Percentiles rank a stretch among this genome's conserved stretches.
These are phyloP conservation scores for Fraxinus ornus DNA, from an alignment of 305 asterid species.

Conservation along the genomic window DNA sequence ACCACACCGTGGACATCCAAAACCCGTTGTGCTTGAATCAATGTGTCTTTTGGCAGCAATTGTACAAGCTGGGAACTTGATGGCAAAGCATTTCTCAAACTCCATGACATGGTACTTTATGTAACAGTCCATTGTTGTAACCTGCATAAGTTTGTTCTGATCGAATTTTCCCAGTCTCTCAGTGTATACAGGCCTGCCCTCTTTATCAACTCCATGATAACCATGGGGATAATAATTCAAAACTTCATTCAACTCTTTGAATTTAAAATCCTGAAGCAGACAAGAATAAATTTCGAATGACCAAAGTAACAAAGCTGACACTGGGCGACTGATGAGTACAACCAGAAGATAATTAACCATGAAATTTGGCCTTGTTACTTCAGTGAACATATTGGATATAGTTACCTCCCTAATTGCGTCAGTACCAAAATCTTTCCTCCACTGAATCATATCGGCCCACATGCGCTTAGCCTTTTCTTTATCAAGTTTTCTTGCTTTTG, in stretches of 20 bases:
- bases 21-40: conserved; percentile 87
- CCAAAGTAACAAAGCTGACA: background rate
- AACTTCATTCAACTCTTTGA: conserved; percentile 74
- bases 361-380: background rate
- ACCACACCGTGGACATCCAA: conserved; percentile 99
- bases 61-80: conserved; percentile 94
- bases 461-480: conserved; percentile 76
- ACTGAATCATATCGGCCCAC: conserved; percentile 98
- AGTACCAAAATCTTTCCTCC: conserved; percentile 93
- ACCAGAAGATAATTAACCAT: background rate
- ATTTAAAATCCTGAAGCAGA: conserved; percentile 73
- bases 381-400: background rate
- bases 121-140: conserved; percentile 86
- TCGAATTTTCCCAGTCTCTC: conserved; percentile 95
- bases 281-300: background rate
- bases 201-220: conserved; percentile 92
- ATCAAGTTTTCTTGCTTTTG: conserved; percentile 92
- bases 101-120: conserved; percentile 70
- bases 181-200: conserved; percentile 88
- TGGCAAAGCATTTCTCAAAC: conserved; percentile 46
- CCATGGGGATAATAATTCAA: conserved; percentile 92
- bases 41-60: conserved; percentile 93
- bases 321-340: background rate
- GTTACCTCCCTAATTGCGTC: conserved; percentile 72
- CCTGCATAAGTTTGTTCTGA: conserved; percentile 90